phyloP scores from a whole-genome alignment of 2,329 filamentous ascomycete species.

The Curvularia sp. region DNA sequence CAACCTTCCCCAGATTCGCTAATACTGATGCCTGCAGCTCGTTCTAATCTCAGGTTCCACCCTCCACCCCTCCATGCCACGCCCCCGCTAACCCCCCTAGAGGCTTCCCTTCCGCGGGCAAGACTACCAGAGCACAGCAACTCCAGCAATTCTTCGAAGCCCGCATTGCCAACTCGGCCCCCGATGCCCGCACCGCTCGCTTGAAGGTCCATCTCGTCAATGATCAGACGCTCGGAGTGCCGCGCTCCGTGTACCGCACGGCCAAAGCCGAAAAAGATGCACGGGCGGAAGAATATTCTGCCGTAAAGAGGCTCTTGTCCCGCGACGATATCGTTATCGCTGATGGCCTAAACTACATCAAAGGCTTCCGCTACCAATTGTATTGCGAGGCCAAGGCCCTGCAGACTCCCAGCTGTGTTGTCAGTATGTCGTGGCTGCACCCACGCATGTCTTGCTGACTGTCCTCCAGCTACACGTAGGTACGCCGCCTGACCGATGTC shows the following conservation, averaged over 20 bases:
- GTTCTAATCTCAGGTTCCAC: slow-evolving; percentile 60
- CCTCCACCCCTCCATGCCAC: slow-evolving; percentile 4
- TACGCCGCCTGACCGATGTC: slow-evolving; percentile 62
- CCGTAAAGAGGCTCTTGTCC: slow-evolving; percentile 77
- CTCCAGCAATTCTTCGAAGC: slow-evolving; percentile 69
- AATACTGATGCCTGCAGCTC: slow-evolving; percentile 55
- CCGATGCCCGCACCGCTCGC: slow-evolving; percentile 54
- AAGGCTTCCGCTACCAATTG: slow-evolving; percentile 86
- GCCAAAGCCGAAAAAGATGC: slow-evolving; percentile 84
- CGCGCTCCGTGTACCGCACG: slow-evolving; percentile 75
- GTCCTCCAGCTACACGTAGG: slow-evolving; percentile 63
- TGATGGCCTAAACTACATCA: slow-evolving; percentile 86
- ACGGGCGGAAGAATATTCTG: slow-evolving; percentile 75
- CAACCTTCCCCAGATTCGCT: slow-evolving; percentile 16
- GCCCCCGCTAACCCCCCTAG: slow-evolving; percentile 62
- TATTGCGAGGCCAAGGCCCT: slow-evolving; percentile 84
- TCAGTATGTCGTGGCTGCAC: slow-evolving; percentile 51
- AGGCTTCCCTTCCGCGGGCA: slow-evolving; percentile 69
- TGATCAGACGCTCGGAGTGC: slow-evolving; percentile 73
- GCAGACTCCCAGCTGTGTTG: slow-evolving; percentile 75
- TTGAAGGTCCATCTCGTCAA: slow-evolving; percentile 77
- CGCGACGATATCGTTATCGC: slow-evolving; percentile 78
- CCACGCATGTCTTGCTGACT: slow-evolving; percentile 36
- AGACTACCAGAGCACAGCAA: slow-evolving; percentile 67
- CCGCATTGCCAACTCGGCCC: slow-evolving; percentile 59